Evolutionary conservation across 1,284 basidiomycete species (phyloP), one percentile per base, ranked within the genome.

Genomic region (Apiotrichum akiyoshidainum): DNA sequence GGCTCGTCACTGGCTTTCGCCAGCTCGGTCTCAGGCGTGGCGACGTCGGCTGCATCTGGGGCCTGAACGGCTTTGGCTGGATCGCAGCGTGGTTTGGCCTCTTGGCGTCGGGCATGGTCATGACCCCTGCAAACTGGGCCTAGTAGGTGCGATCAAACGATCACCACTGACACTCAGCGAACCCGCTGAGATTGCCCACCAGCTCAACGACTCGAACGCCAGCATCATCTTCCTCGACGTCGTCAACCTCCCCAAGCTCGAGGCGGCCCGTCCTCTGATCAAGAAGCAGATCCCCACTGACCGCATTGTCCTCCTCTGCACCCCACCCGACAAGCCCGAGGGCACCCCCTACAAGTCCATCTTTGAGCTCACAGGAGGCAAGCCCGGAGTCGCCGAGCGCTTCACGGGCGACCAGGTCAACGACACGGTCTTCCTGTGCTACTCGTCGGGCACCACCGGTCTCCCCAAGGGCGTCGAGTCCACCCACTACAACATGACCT

Each of bases 401-500:
- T 63, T 63, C n/a, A 44, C 50, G 39, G 61, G 58, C 44, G 41
- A 46, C 6, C 58, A 59, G 11, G 46, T 54, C 3, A 14, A 52
- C 22, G 55, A 55, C 17, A 46, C 55, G 17, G 57, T 58, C 11
- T 64, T 58, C 66, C 72, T 89, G 34, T 88, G 86, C 63, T 88
- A 88, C 68, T 81, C 80, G 21, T 86, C 85, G 57, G 86, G 86
- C 9, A 88, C 86, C 4, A 78, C 77, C 1, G 78, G 78, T 0
- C 51, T 70, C 12, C 71, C 70, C 22, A 78, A 78, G 63, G 78
- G 78, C 37, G 77, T 79, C 19, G 72, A 75, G 66, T 86, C 86
- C 0, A 87, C 85, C 1, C 87, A 89, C 73, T 81, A 81, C 59
- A 89, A 89, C 64, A 72, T 87, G 46, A 82, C 80, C 0, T 78